Base-by-base conservation (phyloP, 148 eudicot genomes). In the Rhododendron henanense region DNA sequence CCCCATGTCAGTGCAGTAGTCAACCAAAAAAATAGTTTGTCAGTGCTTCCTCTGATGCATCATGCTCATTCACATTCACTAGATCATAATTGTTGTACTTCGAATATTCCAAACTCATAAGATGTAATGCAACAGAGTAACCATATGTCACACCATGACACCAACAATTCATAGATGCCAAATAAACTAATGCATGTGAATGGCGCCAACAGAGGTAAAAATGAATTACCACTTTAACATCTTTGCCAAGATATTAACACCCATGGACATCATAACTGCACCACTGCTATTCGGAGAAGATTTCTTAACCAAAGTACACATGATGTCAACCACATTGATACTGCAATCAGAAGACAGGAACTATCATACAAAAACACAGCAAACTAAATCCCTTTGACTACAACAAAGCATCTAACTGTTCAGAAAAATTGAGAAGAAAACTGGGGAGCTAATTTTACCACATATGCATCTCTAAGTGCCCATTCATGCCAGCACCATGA, bases 151-250 rank as follows among this genome's bases (percentile, higher is more conserved):
- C 37, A 47, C 87, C 63, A 85, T 65, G 45, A 45, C 48, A 67
- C 51, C 31, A 75, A 19, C 25, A 51, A 19, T 74, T 67, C 41
- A n/a, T 41, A 86, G 67, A 85, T 61, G 59, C 25, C 53, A 48
- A 47, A 59, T 75, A n/a, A 31, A 83, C 28, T 53, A 71, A 37
- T 25, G 67, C 45, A 82, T 19, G 79, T 82, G 80, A 37, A 77
- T 11, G 25, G 45, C 39, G 13, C 65, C 47, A n/a, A 78, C 5
- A 53, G 44, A 69, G 48, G 35, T 10, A 31, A 7, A 73, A 85
- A 48, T n/a, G 13, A 50, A 45, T 83, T 92, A 95, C 99, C 99
- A 95, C 86, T 87, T 93, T 89, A 97, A 91, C 99, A 97, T 94
- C 89, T 92, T 94, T 53, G 95, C 90, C 87, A 97, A 88, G 75